Evolutionary conservation across 441 rosid species (phyloP), one percentile per base, ranked within the genome.

Genomic region (Gossypium schwendimanii): DNA sequence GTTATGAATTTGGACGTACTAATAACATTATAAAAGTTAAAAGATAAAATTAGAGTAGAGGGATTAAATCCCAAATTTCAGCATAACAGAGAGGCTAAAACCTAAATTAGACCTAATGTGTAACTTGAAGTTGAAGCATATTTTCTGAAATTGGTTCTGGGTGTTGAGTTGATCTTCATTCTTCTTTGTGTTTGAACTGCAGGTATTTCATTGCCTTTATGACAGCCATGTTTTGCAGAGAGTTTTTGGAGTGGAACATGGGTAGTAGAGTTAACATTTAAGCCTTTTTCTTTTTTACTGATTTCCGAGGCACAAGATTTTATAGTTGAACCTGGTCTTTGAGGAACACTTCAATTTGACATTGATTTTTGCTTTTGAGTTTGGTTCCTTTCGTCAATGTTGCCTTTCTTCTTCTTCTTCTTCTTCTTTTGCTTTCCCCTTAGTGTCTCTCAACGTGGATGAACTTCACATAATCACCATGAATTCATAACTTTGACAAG

Each of bases 181-280:
- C 52, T 47, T 12, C 1, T 3, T 14, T 54, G 2, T 21, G 26
- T 70, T 26, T 6, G 41, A 47, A 6, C 57, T 60, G 45, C 75
- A 79, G 83, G 80, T 66, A 47, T 80, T 57, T 80, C 83, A 74
- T 66, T 80, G 83, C 80, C 80, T 80, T 77, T 80, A 80, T 77
- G 80, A 80, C 69, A 68, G 45, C 24, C 21, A 50, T 11, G 5
- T 15, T 61, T 63, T 63, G 52, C 69, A 0, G 69, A 2, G 7
- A 15, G 9, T 41, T 41, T 41, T 63, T 63, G 31, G 17, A 1
- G 49, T 50, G 10, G 24, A 50, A 26, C 21, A 28, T 14, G 54
- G 65, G 63, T 52, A 39, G 61, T 52, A 33, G 1, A 5, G 28
- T 59, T 72, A 53, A 12, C 20, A 6, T 58, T 57, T 47, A 57